A percentile compares a stretch with the other conserved stretches of the same genome.
phyloP scores from a whole-genome alignment of 169 alveolate genomes.

The Plasmodium knowlesi region DNA sequence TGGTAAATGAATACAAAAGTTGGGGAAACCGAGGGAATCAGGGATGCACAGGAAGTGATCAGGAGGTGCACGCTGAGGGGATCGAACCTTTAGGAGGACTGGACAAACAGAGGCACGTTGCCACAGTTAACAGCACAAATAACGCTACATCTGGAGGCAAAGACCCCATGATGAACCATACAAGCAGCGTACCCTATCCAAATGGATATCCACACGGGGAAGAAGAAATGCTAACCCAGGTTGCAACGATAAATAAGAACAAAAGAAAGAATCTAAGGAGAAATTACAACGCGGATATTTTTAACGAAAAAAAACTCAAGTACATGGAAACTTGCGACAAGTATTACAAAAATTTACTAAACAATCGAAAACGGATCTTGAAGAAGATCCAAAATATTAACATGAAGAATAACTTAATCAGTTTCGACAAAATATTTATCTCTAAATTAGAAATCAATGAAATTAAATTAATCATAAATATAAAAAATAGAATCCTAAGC shows the following conservation, averaged over 20 bases:
- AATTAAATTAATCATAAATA: slow-evolving; percentile 49
- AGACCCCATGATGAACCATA: neutral
- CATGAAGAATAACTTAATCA: slow-evolving; percentile 61
- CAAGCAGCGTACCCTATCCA: neutral
- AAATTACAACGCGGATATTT: neutral
- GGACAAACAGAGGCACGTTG: neutral
- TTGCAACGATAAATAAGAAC: neutral
- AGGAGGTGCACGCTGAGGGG: neutral
- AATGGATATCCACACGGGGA: neutral
- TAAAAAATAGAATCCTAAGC: slow-evolving; percentile 71
- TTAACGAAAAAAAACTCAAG: slow-evolving; percentile 32
- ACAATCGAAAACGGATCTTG: slow-evolving; percentile 35
- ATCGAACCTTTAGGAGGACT: neutral
- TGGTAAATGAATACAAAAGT: slow-evolving; percentile 36
- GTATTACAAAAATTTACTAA: slow-evolving; percentile 22
- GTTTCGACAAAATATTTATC: slow-evolving; percentile 63
- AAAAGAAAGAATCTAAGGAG: neutral
- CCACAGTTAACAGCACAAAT: neutral
- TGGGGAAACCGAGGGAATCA: neutral
- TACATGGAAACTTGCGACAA: slow-evolving; percentile 43
- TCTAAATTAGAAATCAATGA: slow-evolving; percentile 68
- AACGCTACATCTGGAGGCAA: neutral
- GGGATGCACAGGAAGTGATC: neutral
- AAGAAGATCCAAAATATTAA: slow-evolving; percentile 53
- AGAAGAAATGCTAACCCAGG: neutral